phyloP scores from a whole-genome alignment of 75 land plant species.

The Cryptomeria japonica region DNA sequence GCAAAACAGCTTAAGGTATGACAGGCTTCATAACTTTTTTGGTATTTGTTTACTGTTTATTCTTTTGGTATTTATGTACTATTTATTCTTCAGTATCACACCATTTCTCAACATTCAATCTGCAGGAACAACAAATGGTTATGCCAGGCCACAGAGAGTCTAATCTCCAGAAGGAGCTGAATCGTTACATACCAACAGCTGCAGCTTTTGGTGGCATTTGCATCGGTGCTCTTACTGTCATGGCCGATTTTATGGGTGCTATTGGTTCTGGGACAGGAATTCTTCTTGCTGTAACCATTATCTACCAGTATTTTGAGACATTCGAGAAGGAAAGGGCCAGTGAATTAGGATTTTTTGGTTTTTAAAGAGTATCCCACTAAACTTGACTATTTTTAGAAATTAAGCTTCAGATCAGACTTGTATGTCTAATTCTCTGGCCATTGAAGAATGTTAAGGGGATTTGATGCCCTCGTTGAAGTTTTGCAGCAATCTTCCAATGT shows the following conservation, averaged over 20 bases:
- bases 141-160: constrained; percentile 81
- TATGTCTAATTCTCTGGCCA: not conserved
- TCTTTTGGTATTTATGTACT: not conserved
- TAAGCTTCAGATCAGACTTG: constrained; percentile 6
- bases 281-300: constrained; percentile 76
- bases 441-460: constrained; percentile 4
- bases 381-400: not conserved
- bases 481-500: constrained; percentile 1
- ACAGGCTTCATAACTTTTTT: not conserved
- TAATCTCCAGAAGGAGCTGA: constrained; percentile 72
- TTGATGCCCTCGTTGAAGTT: not conserved
- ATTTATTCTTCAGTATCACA: not conserved
- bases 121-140: constrained; percentile 85
- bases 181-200: constrained; percentile 82
- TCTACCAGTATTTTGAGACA: constrained; percentile 81
- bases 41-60: not conserved
- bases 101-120: not conserved
- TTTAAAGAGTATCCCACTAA: constrained; percentile 16
- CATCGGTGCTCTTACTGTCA: constrained; percentile 73
- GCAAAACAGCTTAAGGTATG: constrained; percentile 73
- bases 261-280: constrained; percentile 82
- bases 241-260: constrained; percentile 85
- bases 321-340: constrained; percentile 80
- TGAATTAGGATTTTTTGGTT: constrained; percentile 77
- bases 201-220: constrained; percentile 86